Evolutionary conservation across 1,284 basidiomycete species (phyloP).

Genomic region (Schizopora paradoxa): DNA sequence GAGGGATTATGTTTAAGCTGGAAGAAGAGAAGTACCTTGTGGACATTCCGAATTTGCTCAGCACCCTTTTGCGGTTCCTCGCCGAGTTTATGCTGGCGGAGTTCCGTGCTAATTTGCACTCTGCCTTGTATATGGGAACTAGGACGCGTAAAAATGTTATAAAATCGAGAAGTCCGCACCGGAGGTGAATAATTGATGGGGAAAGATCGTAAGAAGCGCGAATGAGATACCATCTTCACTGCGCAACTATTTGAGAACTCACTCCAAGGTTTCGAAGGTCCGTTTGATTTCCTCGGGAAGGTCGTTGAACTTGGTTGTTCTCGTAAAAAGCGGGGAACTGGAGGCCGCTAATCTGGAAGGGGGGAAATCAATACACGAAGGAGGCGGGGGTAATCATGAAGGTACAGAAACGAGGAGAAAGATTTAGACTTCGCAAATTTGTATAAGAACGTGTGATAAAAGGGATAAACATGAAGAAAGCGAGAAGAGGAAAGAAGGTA

Average conservation of each 20-base stretch:
- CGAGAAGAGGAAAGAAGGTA: slow-evolving; percentile 1
- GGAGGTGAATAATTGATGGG: neutral
- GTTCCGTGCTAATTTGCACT: slow-evolving; percentile 69
- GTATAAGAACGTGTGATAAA: slow-evolving; percentile 4
- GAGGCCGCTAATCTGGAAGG: slow-evolving; percentile 26
- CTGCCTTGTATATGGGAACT: slow-evolving; percentile 73
- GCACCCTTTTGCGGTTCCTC: slow-evolving; percentile 69
- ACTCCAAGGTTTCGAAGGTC: slow-evolving; percentile 71
- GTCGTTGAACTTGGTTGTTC: slow-evolving; percentile 80
- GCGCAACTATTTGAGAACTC: slow-evolving; percentile 3
- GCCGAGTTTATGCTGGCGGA: slow-evolving; percentile 70
- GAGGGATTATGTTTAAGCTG: neutral
- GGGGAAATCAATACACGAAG: no score
- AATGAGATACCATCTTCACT: slow-evolving; percentile 10
- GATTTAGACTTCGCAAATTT: no score
- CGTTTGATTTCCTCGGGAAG: slow-evolving; percentile 65
- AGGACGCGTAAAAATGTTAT: neutral
- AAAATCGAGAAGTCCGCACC: neutral
- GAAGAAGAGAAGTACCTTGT: slow-evolving; percentile 44
- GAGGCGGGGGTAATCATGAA: no score
- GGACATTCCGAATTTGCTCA: slow-evolving; percentile 57
- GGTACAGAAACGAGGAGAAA: neutral
- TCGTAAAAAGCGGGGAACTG: slow-evolving; percentile 50
- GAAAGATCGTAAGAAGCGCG: slow-evolving; percentile 1
- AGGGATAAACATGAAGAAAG: neutral